Evolutionary conservation across 2,329 filamentous ascomycete species (phyloP), one percentile per base, ranked within the genome.

Genomic region (Colletotrichum euphorbiae): DNA sequence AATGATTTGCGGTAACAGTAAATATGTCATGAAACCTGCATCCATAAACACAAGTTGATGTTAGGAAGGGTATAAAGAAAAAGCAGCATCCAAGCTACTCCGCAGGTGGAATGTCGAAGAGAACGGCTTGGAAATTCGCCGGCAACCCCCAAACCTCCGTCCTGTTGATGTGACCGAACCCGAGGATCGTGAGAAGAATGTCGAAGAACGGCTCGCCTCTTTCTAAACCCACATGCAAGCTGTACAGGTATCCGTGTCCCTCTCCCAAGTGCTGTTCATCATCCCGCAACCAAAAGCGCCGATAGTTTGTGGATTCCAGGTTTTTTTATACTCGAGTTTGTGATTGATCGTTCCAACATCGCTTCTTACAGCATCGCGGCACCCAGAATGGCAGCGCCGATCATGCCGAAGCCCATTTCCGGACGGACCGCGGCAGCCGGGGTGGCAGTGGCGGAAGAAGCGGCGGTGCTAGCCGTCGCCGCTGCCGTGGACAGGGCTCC

Each of bases 401-500:
- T 24, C 15, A 70, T 36, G 43, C 59, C 59, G 12, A 55, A 21
- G 54, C 55, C 9, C 54, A 54, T 38, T 31, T 46, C 56, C 50
- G 19, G 24, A 12, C 62, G 51, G 28, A 11, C 55, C 6, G 61
- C 55, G 11, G 48, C 55, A 15, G 46, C 56, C 12, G 61, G 28
- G 1, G 54, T 46, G 11, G 54, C 45, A 11, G 40, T 40, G 6
- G 65, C 50, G 28, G 64, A 21, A 6, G 60, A 21, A 1, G 64
- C 11, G 19, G 64, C 11, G 19, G 12, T 33, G 24, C 60, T 45
- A 21, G 50, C 61, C 40, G 61, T 62, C 7, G 48, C 60, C 11
- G 43, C 54, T 5, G 62, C 67, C 17, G 62, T 70, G 31, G 57
- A 57, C 13, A 69, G 45, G 9, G 58, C 69, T 48, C 57, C 61